Base-by-base conservation (phyloP, 1,139 yeast species). In the Blastobotrys buckinghamii region DNA sequence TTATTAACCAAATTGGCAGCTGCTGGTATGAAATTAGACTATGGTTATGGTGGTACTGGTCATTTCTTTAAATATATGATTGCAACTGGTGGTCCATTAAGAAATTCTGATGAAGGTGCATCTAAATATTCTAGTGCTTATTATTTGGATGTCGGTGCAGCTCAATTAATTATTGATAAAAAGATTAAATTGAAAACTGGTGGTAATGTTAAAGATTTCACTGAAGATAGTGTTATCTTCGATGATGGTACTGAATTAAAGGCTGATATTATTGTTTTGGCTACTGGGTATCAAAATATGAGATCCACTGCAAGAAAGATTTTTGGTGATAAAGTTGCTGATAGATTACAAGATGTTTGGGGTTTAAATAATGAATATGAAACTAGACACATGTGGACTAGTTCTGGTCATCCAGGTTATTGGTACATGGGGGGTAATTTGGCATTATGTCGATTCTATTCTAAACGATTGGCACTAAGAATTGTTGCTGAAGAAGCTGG, bases 81-180 rank as follows among this genome's bases (percentile, higher is more conserved):
- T 45, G 65, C 71, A 52, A 75, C 75, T n/a, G 75, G 76, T 2
- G 77, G 77, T 29, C 32, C 32, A 29, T 29, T 29, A 29, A 10
- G 32, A 13, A 13, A 13, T 13, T 3, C 4, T 29, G 32, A 29
- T 6, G 32, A 3, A 3, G 12, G 5, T 12, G 12, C 32, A 29
- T 29, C 32, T 12, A 29, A 29, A 29, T 29, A 29, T 29, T 29
- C 32, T 6, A 29, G 32, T 29, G 32, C 32, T 29, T 73, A 72
- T 56, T 73, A 73, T 57, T 68, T 72, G 44, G 76, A 73, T 52
- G 74, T 70, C 44, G 77, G 77, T 8, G 70, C 73, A 46, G 68
- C 74, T 35, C 63, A 64, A 47, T 59, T 69, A 48, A 69, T 73
- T 46, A 61, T 61, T 20, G 70, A 71, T n/a, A 72, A 69, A 15